Conservation (phyloP, 257 asterid species). For the Petrea volubilis region DNA sequence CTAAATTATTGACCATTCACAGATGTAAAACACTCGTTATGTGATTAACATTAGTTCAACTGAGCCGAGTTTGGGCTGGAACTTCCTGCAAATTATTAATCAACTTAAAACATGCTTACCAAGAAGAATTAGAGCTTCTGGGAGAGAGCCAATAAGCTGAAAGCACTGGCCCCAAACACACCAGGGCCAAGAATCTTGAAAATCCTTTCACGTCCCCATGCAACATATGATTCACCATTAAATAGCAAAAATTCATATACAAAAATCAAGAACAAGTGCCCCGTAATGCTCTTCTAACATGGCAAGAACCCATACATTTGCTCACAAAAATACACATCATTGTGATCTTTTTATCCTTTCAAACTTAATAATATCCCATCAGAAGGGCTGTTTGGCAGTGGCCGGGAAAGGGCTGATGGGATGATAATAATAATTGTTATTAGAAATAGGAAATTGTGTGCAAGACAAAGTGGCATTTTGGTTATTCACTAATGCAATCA, state of each 20-base stretch:
- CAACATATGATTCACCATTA: constrained; percentile 47
- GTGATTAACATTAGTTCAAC: too few relatives aligned
- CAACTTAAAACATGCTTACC: too few relatives aligned
- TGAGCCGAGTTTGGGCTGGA: too few relatives aligned
- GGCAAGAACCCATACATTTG: constrained; percentile 55
- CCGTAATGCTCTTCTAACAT: constrained; percentile 36
- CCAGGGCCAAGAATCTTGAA: constrained; percentile 66
- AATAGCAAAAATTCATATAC: constrained; percentile 48
- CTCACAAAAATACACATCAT: constrained; percentile 36
- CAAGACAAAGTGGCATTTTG: too few relatives aligned
- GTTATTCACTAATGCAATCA: too few relatives aligned
- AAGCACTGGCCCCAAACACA: constrained; percentile 56
- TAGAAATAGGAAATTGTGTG: too few relatives aligned
- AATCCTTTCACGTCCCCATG: constrained; percentile 42
- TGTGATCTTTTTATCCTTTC: too few relatives aligned
- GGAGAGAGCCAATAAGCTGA: constrained; percentile 53
- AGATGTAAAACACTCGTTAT: too few relatives aligned
- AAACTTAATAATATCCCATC: constrained; percentile 1
- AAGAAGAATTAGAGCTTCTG: constrained; percentile 51
- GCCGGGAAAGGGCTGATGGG: constrained; percentile 16
- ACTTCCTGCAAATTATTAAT: too few relatives aligned
- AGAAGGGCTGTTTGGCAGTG: not conserved
- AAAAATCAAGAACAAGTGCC: constrained; percentile 47
- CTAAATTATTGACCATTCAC: too few relatives aligned
- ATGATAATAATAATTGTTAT: too few relatives aligned